Conservation (phyloP, 208 protist genomes). For the Trypanosoma boissoni region DNA sequence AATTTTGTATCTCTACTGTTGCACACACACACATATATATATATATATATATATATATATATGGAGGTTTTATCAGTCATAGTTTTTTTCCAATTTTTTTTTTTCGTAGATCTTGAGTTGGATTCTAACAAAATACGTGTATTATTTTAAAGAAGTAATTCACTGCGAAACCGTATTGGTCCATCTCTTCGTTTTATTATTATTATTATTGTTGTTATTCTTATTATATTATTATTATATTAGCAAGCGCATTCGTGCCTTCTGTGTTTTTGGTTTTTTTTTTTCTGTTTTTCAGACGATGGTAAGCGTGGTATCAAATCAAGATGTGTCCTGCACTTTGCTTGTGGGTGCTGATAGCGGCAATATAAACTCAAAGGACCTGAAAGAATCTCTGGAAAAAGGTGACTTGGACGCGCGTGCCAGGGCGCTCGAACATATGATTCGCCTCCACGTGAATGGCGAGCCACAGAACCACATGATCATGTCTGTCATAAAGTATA, state of each 20-base stretch:
- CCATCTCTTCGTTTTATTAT: too few species aligned
- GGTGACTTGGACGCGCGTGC: constrained; percentile 76
- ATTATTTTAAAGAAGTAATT: too few species aligned
- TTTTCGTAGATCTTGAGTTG: not conserved
- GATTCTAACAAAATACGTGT: too few species aligned
- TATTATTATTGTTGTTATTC: too few species aligned
- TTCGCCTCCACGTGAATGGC: constrained; percentile 94
- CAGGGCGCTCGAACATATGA: constrained; percentile 89
- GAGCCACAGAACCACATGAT: constrained; percentile 96
- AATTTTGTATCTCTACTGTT: too few species aligned
- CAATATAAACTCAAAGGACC: constrained; percentile 65
- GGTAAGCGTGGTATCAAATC: constrained; percentile 21
- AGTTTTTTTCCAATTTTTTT: constrained; percentile 6
- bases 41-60: constrained; percentile 1
- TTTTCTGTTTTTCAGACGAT: constrained; percentile 22
- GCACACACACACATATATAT: not conserved
- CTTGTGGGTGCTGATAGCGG: constrained; percentile 43
- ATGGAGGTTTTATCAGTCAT: not conserved
- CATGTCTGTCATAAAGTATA: constrained; percentile 97
- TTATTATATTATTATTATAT: too few species aligned
- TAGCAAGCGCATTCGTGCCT: not conserved
- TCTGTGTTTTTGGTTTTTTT: constrained; percentile 19
- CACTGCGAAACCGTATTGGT: too few species aligned
- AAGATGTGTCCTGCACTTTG: constrained; percentile 75
- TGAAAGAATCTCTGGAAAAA: constrained; percentile 90